Base-by-base conservation (phyloP, 2,329 filamentous ascomycete species). In the Ophiostoma angusticollis region DNA sequence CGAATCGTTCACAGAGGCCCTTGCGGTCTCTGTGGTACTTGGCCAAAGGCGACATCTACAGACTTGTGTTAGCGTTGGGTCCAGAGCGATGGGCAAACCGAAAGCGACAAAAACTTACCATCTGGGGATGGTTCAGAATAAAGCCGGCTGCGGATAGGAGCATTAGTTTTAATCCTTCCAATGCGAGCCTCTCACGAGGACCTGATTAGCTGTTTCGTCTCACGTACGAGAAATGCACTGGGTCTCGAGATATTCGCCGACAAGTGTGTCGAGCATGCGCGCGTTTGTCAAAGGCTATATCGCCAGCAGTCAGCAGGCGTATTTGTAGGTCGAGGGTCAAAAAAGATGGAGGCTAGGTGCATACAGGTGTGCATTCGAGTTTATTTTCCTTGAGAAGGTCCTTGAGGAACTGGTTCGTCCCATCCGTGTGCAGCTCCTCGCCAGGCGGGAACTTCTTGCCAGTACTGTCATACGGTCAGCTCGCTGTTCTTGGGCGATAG, bases 1-100 rank as follows among this genome's bases (percentile, higher is more conserved):
- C 91, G 60, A 96, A 96, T 40, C 91, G 83, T 68, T 98, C 91
- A 59, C 86, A 95, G 24, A 98, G 74, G 53, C 89, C 91, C 38
- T 80, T 72, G 46, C 76, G 74, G 33, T 70, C 64, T 49, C 91
- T 83, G 63, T 95, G 84, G 61, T 87, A 87, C 72, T 98, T 98
- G 68, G 91, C 91, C 14, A 98, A 71, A 8, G 91, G 91, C 13
- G 84, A 91, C 89, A 96, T 93, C 72, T 47, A 14, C 9, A 33
- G 9, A 22, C 13, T 32, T 14, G 7, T 9, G 40, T 48, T 45
- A 57, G 54, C 57, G 63, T 62, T 42, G 65, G 78, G 61, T 94
- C 35, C n/a, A 7, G 13, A 16, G 17, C 24, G n/a, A 17, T 31
- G 13, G n/a, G 23, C 5, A 31, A 21, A 4, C n/a, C n/a, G n/a